A percentile compares a stretch with the other conserved stretches of the same genome.
These are phyloP conservation scores for Aegilops sharonensis DNA, from an alignment of 176 grass and related monocot genomes.

Conservation along the genomic window DNA sequence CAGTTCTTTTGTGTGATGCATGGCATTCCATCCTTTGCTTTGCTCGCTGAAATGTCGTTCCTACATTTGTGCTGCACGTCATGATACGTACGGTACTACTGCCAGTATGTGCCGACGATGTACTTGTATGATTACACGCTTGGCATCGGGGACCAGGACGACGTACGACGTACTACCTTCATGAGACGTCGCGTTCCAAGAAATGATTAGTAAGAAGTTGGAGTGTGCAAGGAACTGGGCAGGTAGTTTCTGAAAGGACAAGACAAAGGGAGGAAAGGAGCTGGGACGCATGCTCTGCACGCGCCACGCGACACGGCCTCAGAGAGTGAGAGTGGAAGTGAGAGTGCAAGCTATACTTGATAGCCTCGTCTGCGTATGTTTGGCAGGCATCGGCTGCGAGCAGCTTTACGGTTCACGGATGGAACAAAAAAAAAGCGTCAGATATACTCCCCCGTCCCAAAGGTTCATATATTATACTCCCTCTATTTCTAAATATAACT, in stretches of 20 bases:
- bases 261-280: neutral
- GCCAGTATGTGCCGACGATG: neutral
- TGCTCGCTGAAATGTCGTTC: too few species aligned
- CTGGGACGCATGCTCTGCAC: slow-evolving; percentile 35
- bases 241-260: neutral
- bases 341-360: slow-evolving; percentile 23
- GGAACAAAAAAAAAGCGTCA: too few species aligned
- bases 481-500: too few species aligned
- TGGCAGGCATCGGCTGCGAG: neutral
- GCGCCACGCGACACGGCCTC: slow-evolving; percentile 18
- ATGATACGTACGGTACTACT: neutral
- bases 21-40: too few species aligned
- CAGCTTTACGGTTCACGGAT: too few species aligned
- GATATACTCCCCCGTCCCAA: too few species aligned
- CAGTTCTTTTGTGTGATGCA: too few species aligned
- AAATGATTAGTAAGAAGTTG: slow-evolving; percentile 26
- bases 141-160: neutral
- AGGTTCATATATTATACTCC: too few species aligned
- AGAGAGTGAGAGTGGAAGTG: neutral
- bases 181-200: neutral
- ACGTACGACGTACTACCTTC: neutral
- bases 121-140: neutral
- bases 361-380: neutral
- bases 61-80: too few species aligned
- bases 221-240: neutral